A percentile compares a stretch with the other conserved stretches of the same genome.
These are phyloP conservation scores for Zasmidium cellare DNA, from an alignment of 2,329 filamentous ascomycete species.

Conservation along the genomic window DNA sequence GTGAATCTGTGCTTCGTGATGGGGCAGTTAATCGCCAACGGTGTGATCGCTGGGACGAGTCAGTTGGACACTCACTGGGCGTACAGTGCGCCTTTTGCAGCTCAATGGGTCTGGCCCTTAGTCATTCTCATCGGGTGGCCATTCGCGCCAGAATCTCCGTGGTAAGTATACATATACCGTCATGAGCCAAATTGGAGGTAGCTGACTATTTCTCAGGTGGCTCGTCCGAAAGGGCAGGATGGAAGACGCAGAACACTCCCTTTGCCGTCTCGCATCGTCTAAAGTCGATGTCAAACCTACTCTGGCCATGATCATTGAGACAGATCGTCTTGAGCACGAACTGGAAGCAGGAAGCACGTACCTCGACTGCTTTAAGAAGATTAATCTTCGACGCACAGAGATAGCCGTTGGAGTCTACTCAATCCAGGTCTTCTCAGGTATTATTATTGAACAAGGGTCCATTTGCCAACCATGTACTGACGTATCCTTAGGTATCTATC, in stretches of 20 bases:
- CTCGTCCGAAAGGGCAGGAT: constrained; percentile 38
- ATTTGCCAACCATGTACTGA: no score
- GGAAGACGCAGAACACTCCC: constrained; percentile 36
- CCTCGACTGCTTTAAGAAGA: constrained; percentile 43
- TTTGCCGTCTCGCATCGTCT: constrained; percentile 38
- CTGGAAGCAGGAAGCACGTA: constrained; percentile 40
- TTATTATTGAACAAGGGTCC: no score
- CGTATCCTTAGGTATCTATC: no score
- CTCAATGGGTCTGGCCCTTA: constrained; percentile 46
- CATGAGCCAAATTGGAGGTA: not conserved
- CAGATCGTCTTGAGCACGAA: constrained; percentile 38
- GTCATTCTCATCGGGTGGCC: constrained; percentile 39
- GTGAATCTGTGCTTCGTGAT: constrained; percentile 65
- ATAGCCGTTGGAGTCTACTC: constrained; percentile 47
- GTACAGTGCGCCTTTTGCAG: constrained; percentile 46
- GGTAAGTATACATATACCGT: constrained; percentile 10
- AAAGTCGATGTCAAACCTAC: constrained; percentile 42
- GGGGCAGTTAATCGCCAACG: constrained; percentile 57
- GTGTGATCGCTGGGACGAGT: constrained; percentile 39
- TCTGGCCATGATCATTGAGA: constrained; percentile 43
- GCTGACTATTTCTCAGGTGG: constrained; percentile 25
- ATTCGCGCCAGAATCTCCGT: constrained; percentile 41
- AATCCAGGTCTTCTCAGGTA: constrained; percentile 46
- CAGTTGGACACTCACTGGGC: constrained; percentile 40
- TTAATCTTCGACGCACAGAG: constrained; percentile 44